Conservation (phyloP, 148 eudicot genomes). For the Silene uniflora region DNA sequence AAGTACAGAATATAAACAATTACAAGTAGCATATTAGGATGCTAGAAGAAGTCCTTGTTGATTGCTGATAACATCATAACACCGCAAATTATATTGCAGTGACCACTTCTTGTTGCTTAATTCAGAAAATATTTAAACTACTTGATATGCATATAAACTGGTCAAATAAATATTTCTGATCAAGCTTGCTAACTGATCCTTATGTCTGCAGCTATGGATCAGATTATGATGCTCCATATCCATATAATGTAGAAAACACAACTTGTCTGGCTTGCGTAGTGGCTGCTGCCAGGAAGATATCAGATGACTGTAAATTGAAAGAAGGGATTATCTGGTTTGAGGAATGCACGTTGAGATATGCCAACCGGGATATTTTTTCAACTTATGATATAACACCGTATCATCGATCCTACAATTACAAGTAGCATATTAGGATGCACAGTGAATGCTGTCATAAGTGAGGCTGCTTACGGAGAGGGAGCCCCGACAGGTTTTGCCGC, state of each 20-base stretch:
- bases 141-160: too few species aligned
- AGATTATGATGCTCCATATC: neutral
- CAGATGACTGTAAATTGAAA: constrained; percentile 5
- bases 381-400: neutral
- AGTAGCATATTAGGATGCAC: too few species aligned
- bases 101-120: too few species aligned
- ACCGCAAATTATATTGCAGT: too few species aligned
- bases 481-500: too few species aligned
- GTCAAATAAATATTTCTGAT: too few species aligned
- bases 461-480: neutral
- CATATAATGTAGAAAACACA: neutral
- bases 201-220: neutral
- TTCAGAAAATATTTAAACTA: too few species aligned
- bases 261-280: constrained; percentile 20
- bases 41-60: neutral
- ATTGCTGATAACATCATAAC: neutral
- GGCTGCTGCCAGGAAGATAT: neutral
- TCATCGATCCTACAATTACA: neutral
- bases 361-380: constrained; percentile 12
- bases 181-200: too few species aligned
- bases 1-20: neutral
- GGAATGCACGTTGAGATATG: constrained; percentile 26
- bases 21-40: neutral
- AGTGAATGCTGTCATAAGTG: constrained; percentile 11
- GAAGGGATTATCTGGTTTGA: constrained; percentile 24